Base-by-base conservation (phyloP, 192 early-diverging fungal species). In the Irineochytrium annulatum region DNA sequence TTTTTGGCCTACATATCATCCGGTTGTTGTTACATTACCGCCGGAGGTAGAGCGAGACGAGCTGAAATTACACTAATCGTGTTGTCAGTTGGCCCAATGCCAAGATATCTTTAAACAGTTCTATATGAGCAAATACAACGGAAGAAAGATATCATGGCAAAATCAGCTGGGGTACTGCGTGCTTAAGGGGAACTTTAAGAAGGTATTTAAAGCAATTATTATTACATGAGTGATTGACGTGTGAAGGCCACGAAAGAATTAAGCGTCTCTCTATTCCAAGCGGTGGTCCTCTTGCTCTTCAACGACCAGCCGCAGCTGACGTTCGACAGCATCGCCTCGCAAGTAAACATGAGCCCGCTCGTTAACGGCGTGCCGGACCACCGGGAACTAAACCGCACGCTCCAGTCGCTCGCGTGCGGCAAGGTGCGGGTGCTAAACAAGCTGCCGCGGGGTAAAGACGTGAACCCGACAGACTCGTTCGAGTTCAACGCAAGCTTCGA, bases 1-100 rank as follows among this genome's bases (percentile, higher is more conserved):
- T 1, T 91, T 83, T 73, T 99, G 94, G 96, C 96, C 96, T 3
- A 86, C 89, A 0, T 97, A 95, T 75, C 75, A 87, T 35, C 86
- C 88, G 11, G 67, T 82, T 3, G 73, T 83, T 1, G 69, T 89
- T 14, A 88, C 74, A 24, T 62, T 95, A 30, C 94, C 97, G 1
- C 30, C 62, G 3, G 71, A 88, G 48, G 86, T 93, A 60, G 55
- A 68, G 55, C 30, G 67, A 17, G n/a, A 43, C 1, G 1, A 58
- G 17, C 1, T 41, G 8, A 3, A 1, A 1, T 20, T 17, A 58
- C 8, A 43, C 27, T 27, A 45, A 32, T 56, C 2, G 28, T 27
- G 33, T 13, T 39, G 14, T 28, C 69, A 87, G 85, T 70, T 87
- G 1, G 62, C 68, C 22, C 37, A 43, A 6, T 69, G 67, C 39